Conservation (phyloP, 2,329 filamentous ascomycete species). For the Fusarium compactum region DNA sequence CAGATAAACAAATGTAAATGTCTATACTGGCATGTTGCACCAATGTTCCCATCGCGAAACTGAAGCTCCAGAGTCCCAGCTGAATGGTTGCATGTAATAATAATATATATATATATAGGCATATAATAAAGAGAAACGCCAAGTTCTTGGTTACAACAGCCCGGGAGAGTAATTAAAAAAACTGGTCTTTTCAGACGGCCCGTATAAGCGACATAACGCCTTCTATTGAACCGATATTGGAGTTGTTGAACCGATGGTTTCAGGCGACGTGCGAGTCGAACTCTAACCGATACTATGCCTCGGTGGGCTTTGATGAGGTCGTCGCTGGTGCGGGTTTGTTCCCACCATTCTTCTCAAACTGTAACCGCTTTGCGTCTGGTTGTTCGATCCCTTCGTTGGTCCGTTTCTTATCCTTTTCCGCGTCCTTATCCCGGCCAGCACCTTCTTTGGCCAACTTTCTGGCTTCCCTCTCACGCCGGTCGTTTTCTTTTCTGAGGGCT, state of each 20-base stretch:
- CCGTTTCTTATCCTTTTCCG: conserved; percentile 57
- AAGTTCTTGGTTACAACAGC: neutral
- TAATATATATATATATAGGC: conserved; percentile 4
- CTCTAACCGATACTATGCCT: conserved; percentile 13
- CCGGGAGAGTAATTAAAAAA: conserved; percentile 10
- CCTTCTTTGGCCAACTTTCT: conserved; percentile 59
- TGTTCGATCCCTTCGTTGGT: conserved; percentile 49
- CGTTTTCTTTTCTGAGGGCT: conserved; percentile 89
- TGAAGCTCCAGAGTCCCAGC: conserved; percentile 5
- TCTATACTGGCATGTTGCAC: neutral
- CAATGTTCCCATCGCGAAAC: neutral
- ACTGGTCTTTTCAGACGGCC: conserved; percentile 9
- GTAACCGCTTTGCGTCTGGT: conserved; percentile 52
- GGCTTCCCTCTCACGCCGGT: conserved; percentile 70
- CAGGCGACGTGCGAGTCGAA: neutral
- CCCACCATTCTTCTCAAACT: conserved; percentile 47
- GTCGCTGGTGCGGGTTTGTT: conserved; percentile 21
- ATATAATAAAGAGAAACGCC: conserved; percentile 28
- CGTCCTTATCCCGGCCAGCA: conserved; percentile 48
- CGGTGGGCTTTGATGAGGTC: conserved; percentile 20
- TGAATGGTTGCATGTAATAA: neutral
- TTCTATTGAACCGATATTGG: neutral
- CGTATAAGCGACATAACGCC: conserved; percentile 11
- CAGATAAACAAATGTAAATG: conserved; percentile 15
- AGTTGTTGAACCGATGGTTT: neutral